phyloP scores from a whole-genome alignment of 352 stramenopile species.

The Phytophthora idaei region DNA sequence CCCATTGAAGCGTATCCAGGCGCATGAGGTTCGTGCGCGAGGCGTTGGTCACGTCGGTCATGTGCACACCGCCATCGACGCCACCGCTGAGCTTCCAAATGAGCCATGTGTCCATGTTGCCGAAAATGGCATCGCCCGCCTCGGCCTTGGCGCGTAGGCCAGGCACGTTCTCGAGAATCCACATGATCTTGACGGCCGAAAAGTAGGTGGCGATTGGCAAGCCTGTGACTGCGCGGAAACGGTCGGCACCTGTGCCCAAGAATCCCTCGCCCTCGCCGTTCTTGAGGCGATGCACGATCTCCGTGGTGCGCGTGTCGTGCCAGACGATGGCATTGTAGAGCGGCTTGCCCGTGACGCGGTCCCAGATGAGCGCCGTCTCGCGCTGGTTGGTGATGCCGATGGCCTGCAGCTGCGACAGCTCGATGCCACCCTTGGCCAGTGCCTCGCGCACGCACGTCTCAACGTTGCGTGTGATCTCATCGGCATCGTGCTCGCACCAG shows the following conservation, averaged over 20 bases:
- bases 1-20: conserved; percentile 92
- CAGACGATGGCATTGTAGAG: conserved; percentile 99
- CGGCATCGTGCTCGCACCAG: conserved; percentile 98
- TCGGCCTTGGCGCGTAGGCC: conserved; percentile 88
- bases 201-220: conserved; percentile 98
- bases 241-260: conserved; percentile 54
- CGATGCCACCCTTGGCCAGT: conserved; percentile 73
- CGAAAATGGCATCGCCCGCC: conserved; percentile 92
- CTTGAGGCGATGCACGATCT: conserved; percentile 87
- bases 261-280: conserved; percentile 67
- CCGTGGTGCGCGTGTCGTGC: conserved; percentile 96
- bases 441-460: conserved; percentile 77
- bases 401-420: conserved; percentile 77
- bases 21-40: conserved; percentile 96
- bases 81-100: conserved; percentile 94
- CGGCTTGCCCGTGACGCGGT: conserved; percentile 95
- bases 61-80: conserved; percentile 85
- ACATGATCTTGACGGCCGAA: conserved; percentile 97
- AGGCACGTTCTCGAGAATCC: conserved; percentile 96
- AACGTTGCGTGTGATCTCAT: conserved; percentile 94
- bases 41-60: conserved; percentile 99
- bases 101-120: conserved; percentile 99
- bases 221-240: conserved; percentile 89
- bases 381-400: conserved; percentile 99
- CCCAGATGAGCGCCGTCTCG: conserved; percentile 98